These are phyloP conservation scores for Lactifluus echinatus DNA, from an alignment of 768 basidiomycete species.

Conservation along the genomic window DNA sequence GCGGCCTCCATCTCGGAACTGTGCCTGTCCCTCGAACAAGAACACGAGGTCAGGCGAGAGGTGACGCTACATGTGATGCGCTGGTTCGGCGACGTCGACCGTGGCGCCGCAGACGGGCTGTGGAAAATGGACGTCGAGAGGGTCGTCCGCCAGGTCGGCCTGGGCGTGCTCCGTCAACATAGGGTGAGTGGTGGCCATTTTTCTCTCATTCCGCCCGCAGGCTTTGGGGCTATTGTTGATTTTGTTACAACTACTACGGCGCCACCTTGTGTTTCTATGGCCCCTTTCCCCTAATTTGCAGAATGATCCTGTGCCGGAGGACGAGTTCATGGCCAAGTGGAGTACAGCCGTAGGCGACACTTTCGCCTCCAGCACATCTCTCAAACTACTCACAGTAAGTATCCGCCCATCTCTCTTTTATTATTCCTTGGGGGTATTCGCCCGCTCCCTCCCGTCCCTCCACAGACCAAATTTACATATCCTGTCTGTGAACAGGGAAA, in stretches of 20 bases:
- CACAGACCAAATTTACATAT: not conserved
- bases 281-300: constrained; percentile 26
- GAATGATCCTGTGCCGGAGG: constrained; percentile 51
- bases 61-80: constrained; percentile 63
- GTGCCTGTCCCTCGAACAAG: constrained; percentile 50
- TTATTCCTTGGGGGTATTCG: too few relatives aligned
- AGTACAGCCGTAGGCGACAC: constrained; percentile 66
- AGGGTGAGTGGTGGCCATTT: constrained; percentile 33
- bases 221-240: not conserved
- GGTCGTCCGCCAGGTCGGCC: constrained; percentile 67
- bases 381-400: constrained; percentile 63
- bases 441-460: too few relatives aligned
- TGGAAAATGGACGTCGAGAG: constrained; percentile 62
- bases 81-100: constrained; percentile 71
- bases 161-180: constrained; percentile 59
- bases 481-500: constrained; percentile 49
- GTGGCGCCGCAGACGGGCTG: constrained; percentile 25
- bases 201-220: too few relatives aligned
- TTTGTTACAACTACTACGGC: too few relatives aligned
- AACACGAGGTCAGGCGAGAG: constrained; percentile 57
- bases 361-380: constrained; percentile 52
- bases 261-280: too few relatives aligned
- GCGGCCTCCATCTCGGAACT: constrained; percentile 54
- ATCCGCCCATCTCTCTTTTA: not conserved
- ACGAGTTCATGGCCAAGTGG: constrained; percentile 60